Conservation (phyloP, 2,329 filamentous ascomycete genomes). For the Botrytis squamosa region DNA sequence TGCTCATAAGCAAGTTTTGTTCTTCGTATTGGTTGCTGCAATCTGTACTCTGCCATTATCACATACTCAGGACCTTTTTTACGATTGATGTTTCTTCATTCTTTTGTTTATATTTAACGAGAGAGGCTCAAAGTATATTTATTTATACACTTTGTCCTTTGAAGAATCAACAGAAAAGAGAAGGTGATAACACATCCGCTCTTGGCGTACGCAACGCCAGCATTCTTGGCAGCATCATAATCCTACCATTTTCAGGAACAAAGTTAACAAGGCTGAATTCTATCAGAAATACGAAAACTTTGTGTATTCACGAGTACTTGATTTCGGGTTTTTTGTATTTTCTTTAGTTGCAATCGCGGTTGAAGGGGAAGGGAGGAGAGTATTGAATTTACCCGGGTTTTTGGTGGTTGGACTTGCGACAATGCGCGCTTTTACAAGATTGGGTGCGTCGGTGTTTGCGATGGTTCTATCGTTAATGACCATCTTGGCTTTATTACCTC, state of each 20-base stretch:
- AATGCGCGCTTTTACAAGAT: conserved; percentile 27
- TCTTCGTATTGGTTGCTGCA: neutral
- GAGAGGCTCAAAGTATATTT: neutral
- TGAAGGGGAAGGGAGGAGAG: neutral
- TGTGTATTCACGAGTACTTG: neutral
- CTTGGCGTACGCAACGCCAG: conserved; percentile 7
- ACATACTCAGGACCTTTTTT: neutral
- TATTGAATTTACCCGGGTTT: neutral
- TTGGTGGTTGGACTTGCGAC: neutral
- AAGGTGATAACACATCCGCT: neutral
- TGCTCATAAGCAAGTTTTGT: neutral
- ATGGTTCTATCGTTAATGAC: conserved; percentile 30
- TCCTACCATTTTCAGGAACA: neutral
- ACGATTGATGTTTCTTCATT: neutral
- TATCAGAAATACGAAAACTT: neutral
- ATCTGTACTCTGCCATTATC: neutral
- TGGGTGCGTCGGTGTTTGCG: conserved; percentile 30
- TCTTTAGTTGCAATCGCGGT: neutral
- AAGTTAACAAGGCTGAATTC: conserved; percentile 11
- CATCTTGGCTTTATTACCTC: conserved; percentile 29
- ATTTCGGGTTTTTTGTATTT: neutral
- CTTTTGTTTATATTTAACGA: neutral
- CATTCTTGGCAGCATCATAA: conserved; percentile 9
- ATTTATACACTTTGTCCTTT: neutral
- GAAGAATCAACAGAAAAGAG: neutral